Evolutionary conservation across 2,329 filamentous ascomycete species (phyloP).

Genomic region (Didymella pinodella): DNA sequence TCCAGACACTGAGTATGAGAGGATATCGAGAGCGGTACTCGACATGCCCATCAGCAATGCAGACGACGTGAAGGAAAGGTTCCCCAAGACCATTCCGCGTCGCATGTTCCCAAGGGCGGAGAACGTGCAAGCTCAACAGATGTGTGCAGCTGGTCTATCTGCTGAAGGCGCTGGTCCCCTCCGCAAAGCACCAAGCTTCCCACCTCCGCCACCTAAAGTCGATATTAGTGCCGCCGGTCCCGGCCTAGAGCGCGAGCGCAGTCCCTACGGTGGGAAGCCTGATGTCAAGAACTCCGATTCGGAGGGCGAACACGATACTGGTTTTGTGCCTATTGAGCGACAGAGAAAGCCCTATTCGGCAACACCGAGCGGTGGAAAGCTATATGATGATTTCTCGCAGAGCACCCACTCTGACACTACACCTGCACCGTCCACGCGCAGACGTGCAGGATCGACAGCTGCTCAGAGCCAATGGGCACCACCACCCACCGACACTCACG

Average conservation of each 20-base stretch:
- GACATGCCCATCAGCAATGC: constrained; percentile 75
- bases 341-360: constrained; percentile 71
- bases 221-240: constrained; percentile 18
- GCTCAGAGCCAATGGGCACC: constrained; percentile 42
- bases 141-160: constrained; percentile 67
- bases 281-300: constrained; percentile 42
- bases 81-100: constrained; percentile 80
- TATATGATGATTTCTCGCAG: constrained; percentile 54
- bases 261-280: constrained; percentile 42
- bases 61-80: constrained; percentile 70
- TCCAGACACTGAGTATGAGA: constrained; percentile 75
- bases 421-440: constrained; percentile 31
- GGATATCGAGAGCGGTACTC: constrained; percentile 72
- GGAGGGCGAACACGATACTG: constrained; percentile 45
- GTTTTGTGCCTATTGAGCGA: constrained; percentile 66
- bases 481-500: constrained; percentile 28
- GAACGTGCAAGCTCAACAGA: constrained; percentile 65
- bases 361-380: constrained; percentile 66
- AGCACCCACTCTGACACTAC: constrained; percentile 38
- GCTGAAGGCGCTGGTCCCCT: constrained; percentile 54
- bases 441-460: constrained; percentile 45
- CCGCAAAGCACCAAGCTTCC: constrained; percentile 46
- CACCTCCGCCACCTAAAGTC: constrained; percentile 44
- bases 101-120: constrained; percentile 71
- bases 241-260: constrained; percentile 46